These are phyloP conservation scores for Cordyceps fumosorosea DNA, from an alignment of 2,329 filamentous ascomycete species.

Conservation along the genomic window DNA sequence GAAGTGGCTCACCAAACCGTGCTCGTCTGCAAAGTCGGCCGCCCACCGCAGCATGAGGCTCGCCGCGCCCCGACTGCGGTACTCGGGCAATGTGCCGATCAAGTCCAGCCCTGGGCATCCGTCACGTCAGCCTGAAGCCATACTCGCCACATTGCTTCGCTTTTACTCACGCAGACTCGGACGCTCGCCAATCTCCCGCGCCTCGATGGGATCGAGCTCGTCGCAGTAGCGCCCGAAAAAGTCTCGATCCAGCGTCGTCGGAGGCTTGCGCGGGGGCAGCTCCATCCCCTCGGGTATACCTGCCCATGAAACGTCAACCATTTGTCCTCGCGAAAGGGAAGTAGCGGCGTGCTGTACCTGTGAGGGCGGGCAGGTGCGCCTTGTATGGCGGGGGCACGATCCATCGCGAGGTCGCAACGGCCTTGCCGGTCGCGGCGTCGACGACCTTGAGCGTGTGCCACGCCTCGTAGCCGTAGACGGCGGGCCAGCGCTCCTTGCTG, in stretches of 20 bases:
- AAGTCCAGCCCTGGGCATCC: not conserved
- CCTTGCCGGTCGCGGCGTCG: constrained; percentile 3
- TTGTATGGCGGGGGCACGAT: not conserved
- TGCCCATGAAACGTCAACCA: not conserved
- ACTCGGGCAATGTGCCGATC: constrained; percentile 2
- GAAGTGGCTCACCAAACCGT: not conserved
- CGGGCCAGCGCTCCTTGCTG: constrained; percentile 8
- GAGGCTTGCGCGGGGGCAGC: constrained; percentile 3
- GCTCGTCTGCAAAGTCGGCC: not conserved
- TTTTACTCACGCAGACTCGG: not conserved
- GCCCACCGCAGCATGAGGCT: constrained; percentile 9
- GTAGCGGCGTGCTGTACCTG: not conserved
- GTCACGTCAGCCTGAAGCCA: not conserved
- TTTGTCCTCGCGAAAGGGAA: not conserved
- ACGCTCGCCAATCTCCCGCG: not conserved
- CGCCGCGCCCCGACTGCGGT: not conserved
- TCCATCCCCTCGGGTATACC: constrained; percentile 3
- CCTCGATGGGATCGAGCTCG: not conserved
- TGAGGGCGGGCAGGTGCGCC: not conserved
- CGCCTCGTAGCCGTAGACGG: constrained; percentile 7
- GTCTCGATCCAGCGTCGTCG: not conserved
- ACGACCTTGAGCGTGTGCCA: constrained; percentile 5
- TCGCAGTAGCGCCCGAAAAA: not conserved
- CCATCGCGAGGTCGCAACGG: constrained; percentile 1
- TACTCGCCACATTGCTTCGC: not conserved